Percentiles rank a stretch among this genome's conserved stretches.
Evolutionary conservation across 768 basidiomycete genomes (phyloP).

Genomic region (Trametes coccinea): DNA sequence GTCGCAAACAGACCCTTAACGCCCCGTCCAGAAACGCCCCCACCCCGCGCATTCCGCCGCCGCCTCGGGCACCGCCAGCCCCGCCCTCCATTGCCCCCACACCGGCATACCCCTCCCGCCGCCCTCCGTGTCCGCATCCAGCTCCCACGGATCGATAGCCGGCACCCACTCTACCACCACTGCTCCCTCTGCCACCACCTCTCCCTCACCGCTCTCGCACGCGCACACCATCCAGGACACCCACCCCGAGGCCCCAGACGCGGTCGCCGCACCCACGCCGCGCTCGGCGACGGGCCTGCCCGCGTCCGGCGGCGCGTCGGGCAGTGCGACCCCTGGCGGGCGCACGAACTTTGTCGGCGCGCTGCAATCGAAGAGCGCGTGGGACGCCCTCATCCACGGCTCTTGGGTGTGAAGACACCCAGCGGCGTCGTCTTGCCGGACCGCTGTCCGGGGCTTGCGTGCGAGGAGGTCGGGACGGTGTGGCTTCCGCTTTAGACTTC

Average conservation of each 20-base stretch:
- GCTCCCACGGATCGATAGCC: constrained; percentile 6
- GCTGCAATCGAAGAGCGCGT: constrained; percentile 60
- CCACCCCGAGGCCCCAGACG: constrained; percentile 12
- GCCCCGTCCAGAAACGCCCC: constrained; percentile 28
- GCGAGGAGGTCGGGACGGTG: no score
- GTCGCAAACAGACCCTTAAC: constrained; percentile 6
- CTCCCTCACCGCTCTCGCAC: not conserved
- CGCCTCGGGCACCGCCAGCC: constrained; percentile 30
- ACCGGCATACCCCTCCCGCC: constrained; percentile 7
- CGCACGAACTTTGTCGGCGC: constrained; percentile 56
- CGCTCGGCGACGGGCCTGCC: not conserved
- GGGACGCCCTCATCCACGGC: constrained; percentile 69
- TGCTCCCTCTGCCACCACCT: not conserved
- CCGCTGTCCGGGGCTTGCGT: no score
- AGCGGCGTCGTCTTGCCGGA: no score
- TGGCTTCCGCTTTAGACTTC: no score
- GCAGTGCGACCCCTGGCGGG: constrained; percentile 24
- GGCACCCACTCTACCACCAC: not conserved
- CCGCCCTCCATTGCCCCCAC: constrained; percentile 16
- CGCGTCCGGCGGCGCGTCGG: constrained; percentile 1
- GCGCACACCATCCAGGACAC: constrained; percentile 6
- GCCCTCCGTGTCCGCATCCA: constrained; percentile 1
- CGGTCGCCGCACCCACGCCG: not conserved
- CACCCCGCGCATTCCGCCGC: constrained; percentile 22
- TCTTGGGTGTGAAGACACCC: constrained; percentile 50